Evolutionary conservation across 1,284 basidiomycete species (phyloP), one percentile per base, ranked within the genome.

Genomic region (Trichosporon ovoides): DNA sequence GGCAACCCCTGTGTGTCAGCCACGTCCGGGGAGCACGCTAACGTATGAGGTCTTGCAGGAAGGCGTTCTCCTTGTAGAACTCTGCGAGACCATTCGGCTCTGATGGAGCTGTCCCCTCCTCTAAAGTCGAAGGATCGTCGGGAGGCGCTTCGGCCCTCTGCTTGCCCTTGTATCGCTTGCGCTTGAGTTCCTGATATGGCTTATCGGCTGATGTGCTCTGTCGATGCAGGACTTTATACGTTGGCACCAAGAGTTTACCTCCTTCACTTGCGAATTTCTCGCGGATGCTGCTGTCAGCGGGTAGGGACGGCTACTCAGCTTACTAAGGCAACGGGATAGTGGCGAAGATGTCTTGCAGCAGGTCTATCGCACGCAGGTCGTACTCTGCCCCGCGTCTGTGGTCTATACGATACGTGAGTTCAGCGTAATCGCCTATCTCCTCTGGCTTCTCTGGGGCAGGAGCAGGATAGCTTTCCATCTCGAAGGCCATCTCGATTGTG

Each of bases 141-240:
- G 14, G 12, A 13, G 40, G 13, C 16, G 33, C 31, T 28, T 54
- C 49, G 33, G 40, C 49, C 13, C 28, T 55, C 22, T 37, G 66
- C 62, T 81, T 82, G 10, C 78, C 81, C 68, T 83, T 83, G 18
- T 46, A 28, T 20, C 72, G 63, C 28, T 55, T 40, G 48, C 56
- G 56, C 58, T 66, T 68, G 20, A 76, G 62, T 38, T 61, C 54
- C 2, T 31, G 53, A 54, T 73, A 73, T 0, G 72, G 67, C 49
- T 68, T 69, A 1, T 63, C 43, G 0, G 49, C 53, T 3, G 48
- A 22, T n/a, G 56, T 34, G 5, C 36, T 55, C 7, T 68, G 57
- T 3, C 60, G 53, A 10, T 59, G 49, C 1, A 74, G 67, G 6
- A 40, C 48, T 16, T 65, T 53, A 49, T 69, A 71, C 0, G 74